Conservation (phyloP, 75 land plant species). For the Larix kaempferi region DNA sequence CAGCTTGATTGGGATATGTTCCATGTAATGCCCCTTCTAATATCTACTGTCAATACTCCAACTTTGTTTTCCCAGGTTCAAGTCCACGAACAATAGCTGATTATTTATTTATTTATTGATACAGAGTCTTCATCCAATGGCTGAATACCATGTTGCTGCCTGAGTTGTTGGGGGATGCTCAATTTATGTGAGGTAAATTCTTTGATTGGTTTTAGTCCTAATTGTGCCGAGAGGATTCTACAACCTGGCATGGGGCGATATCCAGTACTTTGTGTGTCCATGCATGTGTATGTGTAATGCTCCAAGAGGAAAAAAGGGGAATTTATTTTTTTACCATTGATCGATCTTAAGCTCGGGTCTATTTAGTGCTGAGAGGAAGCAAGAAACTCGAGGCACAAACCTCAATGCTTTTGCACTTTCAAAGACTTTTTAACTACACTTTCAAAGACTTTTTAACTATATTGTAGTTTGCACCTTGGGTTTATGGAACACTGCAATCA, state of each 20-base stretch:
- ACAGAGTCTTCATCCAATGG: constrained; percentile 85
- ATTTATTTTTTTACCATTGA: neutral
- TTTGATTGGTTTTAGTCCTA: neutral
- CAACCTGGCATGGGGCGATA: too few species aligned
- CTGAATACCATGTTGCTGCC: constrained; percentile 89
- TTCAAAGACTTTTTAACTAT: too few species aligned
- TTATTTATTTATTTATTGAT: constrained; percentile 2
- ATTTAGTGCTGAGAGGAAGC: too few species aligned
- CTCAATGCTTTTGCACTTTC: too few species aligned
- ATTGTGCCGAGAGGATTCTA: neutral
- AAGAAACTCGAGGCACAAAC: too few species aligned
- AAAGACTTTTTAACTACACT: neutral
- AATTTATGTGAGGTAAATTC: constrained; percentile 72
- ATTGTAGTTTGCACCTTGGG: neutral
- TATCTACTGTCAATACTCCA: neutral
- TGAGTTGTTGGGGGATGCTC: constrained; percentile 87
- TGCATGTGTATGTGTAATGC: too few species aligned
- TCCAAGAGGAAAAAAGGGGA: too few species aligned
- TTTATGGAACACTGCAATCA: neutral
- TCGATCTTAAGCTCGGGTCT: too few species aligned
- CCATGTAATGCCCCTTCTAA: constrained; percentile 42
- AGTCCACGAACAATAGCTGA: neutral
- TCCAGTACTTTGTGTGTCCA: too few species aligned
- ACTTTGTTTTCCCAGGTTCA: neutral
- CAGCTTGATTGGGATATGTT: constrained; percentile 98